A percentile compares a stretch with the other conserved stretches of the same genome.
Evolutionary conservation across 2,329 filamentous ascomycete genomes (phyloP).

Genomic region (Fusarium subtropicale): DNA sequence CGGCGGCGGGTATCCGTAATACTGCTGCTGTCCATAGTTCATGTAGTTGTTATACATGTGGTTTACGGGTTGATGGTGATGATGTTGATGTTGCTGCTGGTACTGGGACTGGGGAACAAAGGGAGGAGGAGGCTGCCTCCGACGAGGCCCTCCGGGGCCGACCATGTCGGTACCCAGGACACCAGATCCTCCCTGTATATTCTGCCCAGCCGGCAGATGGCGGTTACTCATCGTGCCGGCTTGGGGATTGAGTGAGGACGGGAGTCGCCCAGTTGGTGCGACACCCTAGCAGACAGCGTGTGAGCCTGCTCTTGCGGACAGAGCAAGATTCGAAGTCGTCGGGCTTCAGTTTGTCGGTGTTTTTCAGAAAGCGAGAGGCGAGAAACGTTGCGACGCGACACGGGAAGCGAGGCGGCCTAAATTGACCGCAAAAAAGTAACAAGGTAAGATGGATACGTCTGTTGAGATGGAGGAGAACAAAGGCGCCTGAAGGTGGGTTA

Average conservation of each 20-base stretch:
- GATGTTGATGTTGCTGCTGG: conserved; percentile 51
- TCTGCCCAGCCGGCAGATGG: conserved; percentile 82
- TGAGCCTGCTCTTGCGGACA: conserved; percentile 32
- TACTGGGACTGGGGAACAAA: conserved; percentile 56
- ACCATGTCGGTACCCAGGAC: conserved; percentile 53
- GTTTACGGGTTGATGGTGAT: conserved; percentile 53
- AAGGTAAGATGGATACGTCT: conserved; percentile 24
- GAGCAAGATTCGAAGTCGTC: conserved; percentile 18
- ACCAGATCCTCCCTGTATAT: conserved; percentile 62
- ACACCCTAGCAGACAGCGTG: conserved; percentile 47
- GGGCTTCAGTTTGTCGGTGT: conserved; percentile 43
- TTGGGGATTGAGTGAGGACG: conserved; percentile 59
- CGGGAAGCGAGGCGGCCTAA: conserved; percentile 23
- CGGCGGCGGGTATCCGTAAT: conserved; percentile 68
- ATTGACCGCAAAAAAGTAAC: conserved; percentile 33
- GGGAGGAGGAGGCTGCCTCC: conserved; percentile 54
- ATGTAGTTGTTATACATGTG: conserved; percentile 65
- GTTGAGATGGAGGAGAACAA: conserved; percentile 33
- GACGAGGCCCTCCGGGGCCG: conserved; percentile 54
- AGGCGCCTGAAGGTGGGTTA: conserved; percentile 13
- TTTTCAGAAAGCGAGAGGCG: conserved; percentile 20
- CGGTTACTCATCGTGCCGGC: conserved; percentile 81
- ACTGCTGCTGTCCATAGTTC: conserved; percentile 59
- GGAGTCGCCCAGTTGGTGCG: conserved; percentile 52
- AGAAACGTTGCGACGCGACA: conserved; percentile 41